These are phyloP conservation scores for Tardiomyces depauwii DNA, from an alignment of 1,139 yeast genomes.

Conservation along the genomic window DNA sequence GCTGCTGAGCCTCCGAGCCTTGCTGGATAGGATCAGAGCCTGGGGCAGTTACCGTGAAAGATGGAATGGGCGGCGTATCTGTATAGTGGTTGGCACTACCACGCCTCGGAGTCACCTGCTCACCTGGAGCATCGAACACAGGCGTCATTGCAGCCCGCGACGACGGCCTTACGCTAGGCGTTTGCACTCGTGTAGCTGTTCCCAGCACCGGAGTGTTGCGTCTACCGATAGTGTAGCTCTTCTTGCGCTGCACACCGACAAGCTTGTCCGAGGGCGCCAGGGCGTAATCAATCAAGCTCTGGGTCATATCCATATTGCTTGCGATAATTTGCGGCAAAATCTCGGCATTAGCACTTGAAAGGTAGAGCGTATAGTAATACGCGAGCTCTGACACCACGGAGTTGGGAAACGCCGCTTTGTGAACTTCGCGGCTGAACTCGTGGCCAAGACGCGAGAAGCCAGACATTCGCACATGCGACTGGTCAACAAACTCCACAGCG, in stretches of 20 bases:
- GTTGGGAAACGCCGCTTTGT: slow-evolving; percentile 15
- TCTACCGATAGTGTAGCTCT: neutral
- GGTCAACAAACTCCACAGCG: slow-evolving; percentile 29
- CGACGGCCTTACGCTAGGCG: neutral
- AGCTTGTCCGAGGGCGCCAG: slow-evolving; percentile 2
- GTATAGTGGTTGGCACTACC: too few relatives aligned
- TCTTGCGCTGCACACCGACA: neutral
- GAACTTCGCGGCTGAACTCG: slow-evolving; percentile 15
- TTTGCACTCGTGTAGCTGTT: neutral
- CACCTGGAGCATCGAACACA: neutral
- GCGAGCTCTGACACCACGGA: slow-evolving; percentile 22
- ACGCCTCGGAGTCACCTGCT: too few relatives aligned
- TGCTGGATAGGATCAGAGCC: too few relatives aligned
- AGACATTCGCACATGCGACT: slow-evolving; percentile 12
- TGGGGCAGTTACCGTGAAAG: too few relatives aligned
- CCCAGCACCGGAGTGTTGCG: neutral
- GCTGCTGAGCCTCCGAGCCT: too few relatives aligned
- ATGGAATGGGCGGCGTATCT: too few relatives aligned
- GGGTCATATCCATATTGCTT: slow-evolving; percentile 15
- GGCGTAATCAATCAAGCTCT: slow-evolving; percentile 20
- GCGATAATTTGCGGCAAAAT: slow-evolving; percentile 16
- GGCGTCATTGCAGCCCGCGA: neutral
- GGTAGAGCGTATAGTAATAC: slow-evolving; percentile 21
- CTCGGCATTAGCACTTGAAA: slow-evolving; percentile 20
- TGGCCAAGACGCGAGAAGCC: slow-evolving; percentile 20